phyloP scores from a whole-genome alignment of 2,329 filamentous ascomycete species.

The Helicocarpus griseus region DNA sequence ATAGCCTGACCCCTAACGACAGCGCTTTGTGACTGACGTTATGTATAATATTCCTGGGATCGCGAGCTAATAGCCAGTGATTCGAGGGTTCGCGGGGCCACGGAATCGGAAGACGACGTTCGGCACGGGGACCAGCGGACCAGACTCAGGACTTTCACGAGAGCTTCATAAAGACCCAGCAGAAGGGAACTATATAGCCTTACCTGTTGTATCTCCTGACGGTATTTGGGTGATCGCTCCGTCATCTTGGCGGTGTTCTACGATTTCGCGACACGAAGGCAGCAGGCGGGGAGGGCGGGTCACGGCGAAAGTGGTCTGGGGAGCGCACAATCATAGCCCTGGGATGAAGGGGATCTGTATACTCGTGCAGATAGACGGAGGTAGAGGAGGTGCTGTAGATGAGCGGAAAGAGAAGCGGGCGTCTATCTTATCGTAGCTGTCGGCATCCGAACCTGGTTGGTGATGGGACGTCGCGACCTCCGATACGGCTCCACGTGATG shows the following conservation, averaged over 20 bases:
- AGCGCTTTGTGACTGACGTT: not conserved
- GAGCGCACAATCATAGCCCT: not conserved
- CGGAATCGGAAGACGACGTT: not conserved
- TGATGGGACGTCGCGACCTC: not conserved
- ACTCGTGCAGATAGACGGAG: too few species aligned
- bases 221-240: slow-evolving; percentile 75
- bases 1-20: not conserved
- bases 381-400: too few species aligned
- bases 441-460: not conserved
- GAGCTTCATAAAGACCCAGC: not conserved
- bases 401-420: too few species aligned
- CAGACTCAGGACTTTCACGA: not conserved
- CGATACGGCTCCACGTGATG: not conserved
- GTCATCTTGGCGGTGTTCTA: slow-evolving; percentile 47
- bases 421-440: too few species aligned
- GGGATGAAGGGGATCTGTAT: not conserved
- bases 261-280: not conserved
- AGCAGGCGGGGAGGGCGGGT: not conserved
- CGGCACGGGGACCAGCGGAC: not conserved
- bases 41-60: too few species aligned
- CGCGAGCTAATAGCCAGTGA: too few species aligned
- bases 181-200: slow-evolving; percentile 25
- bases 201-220: slow-evolving; percentile 97
- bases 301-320: not conserved
- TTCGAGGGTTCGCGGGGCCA: not conserved